phyloP scores from a whole-genome alignment of 1,139 yeast genomes.

The Blastobotrys aristatus region DNA sequence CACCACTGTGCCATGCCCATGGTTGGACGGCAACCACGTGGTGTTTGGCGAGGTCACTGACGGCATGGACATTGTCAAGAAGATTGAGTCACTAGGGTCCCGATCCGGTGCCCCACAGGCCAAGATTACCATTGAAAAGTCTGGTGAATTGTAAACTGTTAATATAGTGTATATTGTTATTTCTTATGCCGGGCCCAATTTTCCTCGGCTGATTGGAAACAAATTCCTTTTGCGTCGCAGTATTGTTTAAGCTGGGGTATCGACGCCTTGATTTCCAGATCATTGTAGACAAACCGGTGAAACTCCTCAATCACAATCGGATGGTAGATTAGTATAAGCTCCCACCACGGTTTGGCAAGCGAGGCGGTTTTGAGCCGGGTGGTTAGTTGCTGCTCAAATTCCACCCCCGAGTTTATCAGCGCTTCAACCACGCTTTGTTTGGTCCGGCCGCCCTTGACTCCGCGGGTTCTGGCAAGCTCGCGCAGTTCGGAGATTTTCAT shows the following conservation, averaged over 20 bases:
- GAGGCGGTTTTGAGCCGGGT: neutral
- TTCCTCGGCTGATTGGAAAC: conserved; percentile 5
- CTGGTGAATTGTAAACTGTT: conserved; percentile 53
- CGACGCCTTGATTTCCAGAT: neutral
- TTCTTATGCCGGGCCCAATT: neutral
- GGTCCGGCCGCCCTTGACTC: conserved; percentile 6
- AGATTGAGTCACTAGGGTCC: conserved; percentile 84
- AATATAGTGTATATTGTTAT: neutral
- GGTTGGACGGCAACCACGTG: conserved; percentile 99
- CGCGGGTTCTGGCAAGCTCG: conserved; percentile 2
- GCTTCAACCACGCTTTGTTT: neutral
- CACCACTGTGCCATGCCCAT: conserved; percentile 92
- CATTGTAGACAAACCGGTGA: neutral
- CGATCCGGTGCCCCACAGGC: conserved; percentile 76
- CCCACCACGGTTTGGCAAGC: conserved; percentile 8
- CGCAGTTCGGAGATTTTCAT: conserved; percentile 10
- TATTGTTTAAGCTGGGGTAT: conserved; percentile 2
- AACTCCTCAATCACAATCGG: conserved; percentile 12
- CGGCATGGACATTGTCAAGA: conserved; percentile 87
- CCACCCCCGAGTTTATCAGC: neutral
- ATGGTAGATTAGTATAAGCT: conserved; percentile 9
- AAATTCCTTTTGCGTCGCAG: conserved; percentile 10
- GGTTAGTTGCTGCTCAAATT: conserved; percentile 1
- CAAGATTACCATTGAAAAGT: conserved; percentile 70
- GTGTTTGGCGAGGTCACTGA: conserved; percentile 96